Base-by-base conservation (phyloP, 1,284 basidiomycete genomes). In the Porodaedalea pini region DNA sequence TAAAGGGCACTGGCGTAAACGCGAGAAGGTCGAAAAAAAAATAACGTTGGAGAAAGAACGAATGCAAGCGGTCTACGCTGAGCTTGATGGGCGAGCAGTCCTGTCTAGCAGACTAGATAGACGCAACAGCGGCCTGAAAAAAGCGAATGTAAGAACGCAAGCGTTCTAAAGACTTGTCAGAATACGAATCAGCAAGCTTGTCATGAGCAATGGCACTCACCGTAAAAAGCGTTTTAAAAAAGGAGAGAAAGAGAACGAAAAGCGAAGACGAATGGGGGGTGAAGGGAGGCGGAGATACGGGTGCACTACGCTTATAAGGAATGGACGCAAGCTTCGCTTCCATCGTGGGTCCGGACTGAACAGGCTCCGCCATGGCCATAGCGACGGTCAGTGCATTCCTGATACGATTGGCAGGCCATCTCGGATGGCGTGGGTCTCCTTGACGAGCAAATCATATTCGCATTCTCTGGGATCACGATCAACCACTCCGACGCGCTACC, bases 21-120 rank as follows among this genome's bases (percentile, higher is more conserved):
- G 68, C 68, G 63, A 65, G 66, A 65, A 66, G 67, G 67, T 66
- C 66, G 71, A 71, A 74, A 69, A 69, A 63, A 67, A 32, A 31
- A 8, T 13, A 23, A 71, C 70, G 69, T 66, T 67, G 62, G 68
- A 64, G 71, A 71, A 70, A 59, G 55, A 73, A 73, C 50, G 66
- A 71, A 73, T 70, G 68, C 62, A 69, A 83, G 85, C 85, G 85
- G 74, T 88, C 84, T 81, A 87, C 85, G 85, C 85, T 83, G 74
- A 70, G 68, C 67, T 61, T 66, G 73, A 43, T 40, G 52, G 41
- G 13, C 23, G 21, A 50, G 58, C 43, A 52, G 72, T 67, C 78
- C 79, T 82, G 81, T 76, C 81, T 82, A 71, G 81, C 81, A 83
- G 80, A 41, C 44, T 75, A 71, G 66, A 70, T 65, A 62, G 66